Evolutionary conservation across 129 eudicot species (phyloP).

Genomic region (Scalesia atractyloides): DNA sequence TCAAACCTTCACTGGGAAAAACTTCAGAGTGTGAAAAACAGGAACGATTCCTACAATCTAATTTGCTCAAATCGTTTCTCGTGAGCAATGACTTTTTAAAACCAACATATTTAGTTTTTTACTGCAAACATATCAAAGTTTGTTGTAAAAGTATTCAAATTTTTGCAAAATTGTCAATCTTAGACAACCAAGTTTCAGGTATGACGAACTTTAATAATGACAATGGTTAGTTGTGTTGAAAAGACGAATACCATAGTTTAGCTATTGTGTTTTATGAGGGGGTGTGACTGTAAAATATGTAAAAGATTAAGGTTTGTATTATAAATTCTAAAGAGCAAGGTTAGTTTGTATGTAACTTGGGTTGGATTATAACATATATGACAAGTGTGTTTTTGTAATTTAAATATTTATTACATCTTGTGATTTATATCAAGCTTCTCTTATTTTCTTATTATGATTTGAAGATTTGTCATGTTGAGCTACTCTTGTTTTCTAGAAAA

Average conservation of each 20-base stretch:
- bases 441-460: background rate
- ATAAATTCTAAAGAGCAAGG: background rate
- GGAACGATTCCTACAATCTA: background rate
- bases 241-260: background rate
- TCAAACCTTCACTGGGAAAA: slow-evolving; percentile 78
- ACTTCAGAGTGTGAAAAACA: slow-evolving; percentile 56
- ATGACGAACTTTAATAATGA: slow-evolving; percentile 7
- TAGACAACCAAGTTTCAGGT: slow-evolving; percentile 18
- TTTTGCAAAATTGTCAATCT: slow-evolving; percentile 8
- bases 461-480: too few relatives aligned
- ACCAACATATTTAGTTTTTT: slow-evolving; percentile 9
- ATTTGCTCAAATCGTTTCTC: background rate
- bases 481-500: too few relatives aligned
- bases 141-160: slow-evolving; percentile 12
- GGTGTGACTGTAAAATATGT: slow-evolving; percentile 21
- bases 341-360: background rate
- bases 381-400: background rate
- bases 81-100: slow-evolving; percentile 14
- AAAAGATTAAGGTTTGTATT: slow-evolving; percentile 8
- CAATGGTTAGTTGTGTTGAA: background rate
- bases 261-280: background rate
- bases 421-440: background rate
- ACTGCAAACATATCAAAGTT: slow-evolving; percentile 11
- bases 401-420: too few relatives aligned
- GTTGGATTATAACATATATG: background rate